Percentiles rank a stretch among this genome's conserved stretches.
Evolutionary conservation across 805 yeast species (phyloP).

Genomic region (Lachancea nothofagi): DNA sequence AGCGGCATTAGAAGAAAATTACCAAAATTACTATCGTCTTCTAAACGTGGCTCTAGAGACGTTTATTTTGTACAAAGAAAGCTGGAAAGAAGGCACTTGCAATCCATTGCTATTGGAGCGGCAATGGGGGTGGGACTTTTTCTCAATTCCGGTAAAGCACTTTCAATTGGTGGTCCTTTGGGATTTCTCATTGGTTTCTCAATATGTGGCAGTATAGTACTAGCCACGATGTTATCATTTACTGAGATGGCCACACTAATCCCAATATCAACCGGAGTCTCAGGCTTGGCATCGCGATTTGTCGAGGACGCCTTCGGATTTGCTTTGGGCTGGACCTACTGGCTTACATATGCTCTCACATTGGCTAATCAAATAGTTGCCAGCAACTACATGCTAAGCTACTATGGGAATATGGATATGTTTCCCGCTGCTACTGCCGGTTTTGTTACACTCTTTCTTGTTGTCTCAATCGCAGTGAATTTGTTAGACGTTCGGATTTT

Average conservation of each 20-base stretch:
- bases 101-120: slow-evolving; percentile 64
- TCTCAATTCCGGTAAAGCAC: slow-evolving; percentile 54
- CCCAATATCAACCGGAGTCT: slow-evolving; percentile 59
- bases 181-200: slow-evolving; percentile 51
- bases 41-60: background rate
- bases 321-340: slow-evolving; percentile 61
- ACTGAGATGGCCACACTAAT: slow-evolving; percentile 61
- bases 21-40: background rate
- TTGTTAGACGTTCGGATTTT: slow-evolving; percentile 64
- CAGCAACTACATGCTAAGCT: slow-evolving; percentile 55
- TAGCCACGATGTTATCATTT: slow-evolving; percentile 53
- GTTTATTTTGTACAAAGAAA: slow-evolving; percentile 45
- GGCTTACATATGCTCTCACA: slow-evolving; percentile 49
- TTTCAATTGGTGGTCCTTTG: slow-evolving; percentile 52
- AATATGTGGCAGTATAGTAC: slow-evolving; percentile 60
- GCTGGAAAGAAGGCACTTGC: slow-evolving; percentile 48
- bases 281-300: slow-evolving; percentile 57
- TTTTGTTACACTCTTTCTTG: slow-evolving; percentile 57
- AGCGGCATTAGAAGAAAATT: background rate
- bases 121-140: slow-evolving; percentile 61
- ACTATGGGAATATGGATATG: slow-evolving; percentile 51
- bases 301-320: slow-evolving; percentile 64
- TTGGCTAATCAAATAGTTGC: slow-evolving; percentile 65
- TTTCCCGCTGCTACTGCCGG: slow-evolving; percentile 52
- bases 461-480: slow-evolving; percentile 44